phyloP scores from a whole-genome alignment of 2,329 filamentous ascomycete genomes.

The Aureobasidium sp. region DNA sequence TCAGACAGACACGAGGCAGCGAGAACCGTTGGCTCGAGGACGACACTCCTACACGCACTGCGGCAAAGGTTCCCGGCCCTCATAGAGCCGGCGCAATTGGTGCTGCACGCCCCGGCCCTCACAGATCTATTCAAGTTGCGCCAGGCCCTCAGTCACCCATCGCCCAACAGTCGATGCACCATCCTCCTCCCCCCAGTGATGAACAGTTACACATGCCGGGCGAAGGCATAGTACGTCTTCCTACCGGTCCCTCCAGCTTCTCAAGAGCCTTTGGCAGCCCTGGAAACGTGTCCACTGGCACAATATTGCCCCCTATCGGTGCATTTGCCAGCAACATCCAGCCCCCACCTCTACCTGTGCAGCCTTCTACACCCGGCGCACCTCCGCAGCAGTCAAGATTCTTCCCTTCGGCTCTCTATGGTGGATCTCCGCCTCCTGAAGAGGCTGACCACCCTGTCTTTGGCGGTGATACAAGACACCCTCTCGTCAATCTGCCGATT shows the following conservation, averaged over 20 bases:
- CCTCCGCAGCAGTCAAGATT: slow-evolving; percentile 27
- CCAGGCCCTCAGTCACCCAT: slow-evolving; percentile 23
- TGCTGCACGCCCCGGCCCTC: neutral
- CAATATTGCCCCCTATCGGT: slow-evolving; percentile 18
- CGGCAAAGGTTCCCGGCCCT: neutral
- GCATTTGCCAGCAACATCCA: slow-evolving; percentile 21
- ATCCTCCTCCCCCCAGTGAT: slow-evolving; percentile 20
- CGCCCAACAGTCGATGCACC: slow-evolving; percentile 25
- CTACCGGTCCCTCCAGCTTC: slow-evolving; percentile 17
- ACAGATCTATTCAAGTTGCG: neutral
- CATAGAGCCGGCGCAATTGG: slow-evolving; percentile 10
- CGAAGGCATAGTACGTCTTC: slow-evolving; percentile 29
- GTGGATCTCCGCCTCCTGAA: slow-evolving; percentile 58
- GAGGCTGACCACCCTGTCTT: slow-evolving; percentile 67
- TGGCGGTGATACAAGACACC: slow-evolving; percentile 57
- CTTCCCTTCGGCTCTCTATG: slow-evolving; percentile 41
- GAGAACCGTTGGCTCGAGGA: slow-evolving; percentile 23
- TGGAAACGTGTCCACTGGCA: slow-evolving; percentile 17
- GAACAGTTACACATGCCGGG: slow-evolving; percentile 19
- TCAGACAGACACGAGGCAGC: slow-evolving; percentile 28
- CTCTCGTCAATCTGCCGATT: slow-evolving; percentile 63
- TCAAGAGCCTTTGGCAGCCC: neutral
- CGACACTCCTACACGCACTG: slow-evolving; percentile 19
- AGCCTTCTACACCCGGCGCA: neutral
- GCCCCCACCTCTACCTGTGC: neutral